Evolutionary conservation across 495 filamentous ascomycete genomes (phyloP).

Genomic region (Lophiostoma macrostomum): DNA sequence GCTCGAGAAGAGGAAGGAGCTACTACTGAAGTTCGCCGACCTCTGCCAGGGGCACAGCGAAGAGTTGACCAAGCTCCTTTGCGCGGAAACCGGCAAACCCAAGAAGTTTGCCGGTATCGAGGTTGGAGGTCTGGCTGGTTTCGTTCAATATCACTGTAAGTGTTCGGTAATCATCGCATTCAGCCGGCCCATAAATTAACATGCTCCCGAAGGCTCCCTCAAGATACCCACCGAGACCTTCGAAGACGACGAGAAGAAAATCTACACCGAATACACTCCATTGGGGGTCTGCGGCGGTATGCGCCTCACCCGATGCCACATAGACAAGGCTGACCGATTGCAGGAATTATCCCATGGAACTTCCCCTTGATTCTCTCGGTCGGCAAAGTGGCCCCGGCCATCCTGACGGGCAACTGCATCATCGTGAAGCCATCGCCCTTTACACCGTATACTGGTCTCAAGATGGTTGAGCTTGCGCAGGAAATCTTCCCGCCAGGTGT

Average conservation of each 20-base stretch:
- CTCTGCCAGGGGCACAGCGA: constrained; percentile 45
- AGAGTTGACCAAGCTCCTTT: constrained; percentile 50
- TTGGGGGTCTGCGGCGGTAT: constrained; percentile 34
- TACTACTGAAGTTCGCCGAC: constrained; percentile 54
- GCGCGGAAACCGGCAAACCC: constrained; percentile 59
- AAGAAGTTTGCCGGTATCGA: constrained; percentile 27
- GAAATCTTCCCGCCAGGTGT: constrained; percentile 63
- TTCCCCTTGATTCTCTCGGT: constrained; percentile 54
- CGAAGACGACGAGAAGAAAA: constrained; percentile 40
- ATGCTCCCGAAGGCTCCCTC: constrained; percentile 26
- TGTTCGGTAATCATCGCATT: too few relatives aligned
- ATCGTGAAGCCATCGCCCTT: constrained; percentile 60
- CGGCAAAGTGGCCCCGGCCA: constrained; percentile 54
- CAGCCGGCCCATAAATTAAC: too few relatives aligned
- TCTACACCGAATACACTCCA: constrained; percentile 31
- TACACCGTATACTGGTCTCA: constrained; percentile 66
- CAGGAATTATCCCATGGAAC: constrained; percentile 56
- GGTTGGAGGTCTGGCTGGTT: constrained; percentile 15
- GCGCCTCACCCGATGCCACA: neutral
- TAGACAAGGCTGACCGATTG: neutral
- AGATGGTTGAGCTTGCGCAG: constrained; percentile 60
- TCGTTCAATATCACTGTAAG: constrained; percentile 27
- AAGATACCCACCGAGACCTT: constrained; percentile 40
- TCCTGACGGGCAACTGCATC: constrained; percentile 60
- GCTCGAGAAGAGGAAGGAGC: constrained; percentile 54